Evolutionary conservation across 2,329 filamentous ascomycete species (phyloP).

Genomic region (Leptographium radiaticola): DNA sequence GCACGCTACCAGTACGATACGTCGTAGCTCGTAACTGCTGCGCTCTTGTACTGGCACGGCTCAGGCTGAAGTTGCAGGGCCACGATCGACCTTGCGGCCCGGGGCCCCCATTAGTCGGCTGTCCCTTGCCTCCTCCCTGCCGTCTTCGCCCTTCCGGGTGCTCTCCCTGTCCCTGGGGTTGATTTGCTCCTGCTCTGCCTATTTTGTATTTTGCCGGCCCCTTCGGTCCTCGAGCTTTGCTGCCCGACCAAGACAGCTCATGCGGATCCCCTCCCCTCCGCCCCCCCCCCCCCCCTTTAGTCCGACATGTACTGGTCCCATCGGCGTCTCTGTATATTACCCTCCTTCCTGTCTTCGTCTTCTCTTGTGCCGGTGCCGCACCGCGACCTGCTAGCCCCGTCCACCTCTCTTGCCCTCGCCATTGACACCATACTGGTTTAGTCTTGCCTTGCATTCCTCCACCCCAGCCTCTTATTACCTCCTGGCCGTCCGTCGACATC

Average conservation of each 20-base stretch:
- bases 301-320: not conserved
- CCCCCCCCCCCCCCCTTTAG: not conserved
- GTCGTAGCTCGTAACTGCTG: not conserved
- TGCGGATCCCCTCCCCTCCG: not conserved
- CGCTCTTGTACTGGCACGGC: too few relatives aligned
- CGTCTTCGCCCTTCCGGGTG: not conserved
- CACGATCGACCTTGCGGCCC: not conserved
- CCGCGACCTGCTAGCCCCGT: not conserved
- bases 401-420: not conserved
- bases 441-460: not conserved
- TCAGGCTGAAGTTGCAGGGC: not conserved
- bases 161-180: not conserved
- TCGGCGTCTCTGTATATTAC: not conserved
- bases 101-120: not conserved
- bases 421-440: not conserved
- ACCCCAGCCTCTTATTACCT: not conserved
- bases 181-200: not conserved
- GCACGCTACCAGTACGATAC: not conserved
- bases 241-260: slow-evolving; percentile 5
- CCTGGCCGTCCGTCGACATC: not conserved
- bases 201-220: not conserved
- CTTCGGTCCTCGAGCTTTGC: slow-evolving; percentile 1
- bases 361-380: not conserved
- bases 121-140: not conserved
- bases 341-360: not conserved